Evolutionary conservation across 2,329 filamentous ascomycete species (phyloP).

Genomic region (Clonostachys byssicola): DNA sequence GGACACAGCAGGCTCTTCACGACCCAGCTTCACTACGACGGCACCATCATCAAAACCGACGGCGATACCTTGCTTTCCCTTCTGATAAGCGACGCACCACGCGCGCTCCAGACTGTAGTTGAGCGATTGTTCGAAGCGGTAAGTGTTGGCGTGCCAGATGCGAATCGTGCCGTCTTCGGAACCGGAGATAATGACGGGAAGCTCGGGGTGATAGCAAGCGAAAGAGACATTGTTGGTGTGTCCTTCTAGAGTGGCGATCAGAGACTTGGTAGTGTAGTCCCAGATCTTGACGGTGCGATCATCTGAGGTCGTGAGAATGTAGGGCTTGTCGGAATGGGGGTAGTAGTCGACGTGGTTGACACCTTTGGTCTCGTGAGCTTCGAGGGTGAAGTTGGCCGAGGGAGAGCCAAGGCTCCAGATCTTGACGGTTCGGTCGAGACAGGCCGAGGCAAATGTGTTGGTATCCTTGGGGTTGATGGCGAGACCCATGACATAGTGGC

Average conservation of each 20-base stretch:
- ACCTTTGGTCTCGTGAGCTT: slow-evolving; percentile 95
- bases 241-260: slow-evolving; percentile 94
- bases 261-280: slow-evolving; percentile 97
- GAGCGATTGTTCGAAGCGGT: slow-evolving; percentile 89
- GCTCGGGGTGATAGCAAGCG: slow-evolving; percentile 93
- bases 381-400: slow-evolving; percentile 93
- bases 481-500: slow-evolving; percentile 94
- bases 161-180: slow-evolving; percentile 97
- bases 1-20: slow-evolving; percentile 94
- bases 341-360: slow-evolving; percentile 97
- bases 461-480: slow-evolving; percentile 98
- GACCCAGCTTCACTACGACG: slow-evolving; percentile 94
- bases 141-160: slow-evolving; percentile 98
- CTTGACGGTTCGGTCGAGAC: slow-evolving; percentile 93
- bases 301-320: slow-evolving; percentile 93
- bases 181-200: slow-evolving; percentile 95
- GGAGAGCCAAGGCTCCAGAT: slow-evolving; percentile 94
- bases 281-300: slow-evolving; percentile 97
- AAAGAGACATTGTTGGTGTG: slow-evolving; percentile 98
- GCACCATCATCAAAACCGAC: slow-evolving; percentile 97
- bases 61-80: slow-evolving; percentile 88
- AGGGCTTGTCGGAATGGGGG: slow-evolving; percentile 70
- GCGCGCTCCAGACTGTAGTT: slow-evolving; percentile 95
- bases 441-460: slow-evolving; percentile 87
- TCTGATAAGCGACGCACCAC: slow-evolving; percentile 96